These are phyloP conservation scores for Daldinia sp. DNA, from an alignment of 2,329 filamentous ascomycete genomes.

Conservation along the genomic window DNA sequence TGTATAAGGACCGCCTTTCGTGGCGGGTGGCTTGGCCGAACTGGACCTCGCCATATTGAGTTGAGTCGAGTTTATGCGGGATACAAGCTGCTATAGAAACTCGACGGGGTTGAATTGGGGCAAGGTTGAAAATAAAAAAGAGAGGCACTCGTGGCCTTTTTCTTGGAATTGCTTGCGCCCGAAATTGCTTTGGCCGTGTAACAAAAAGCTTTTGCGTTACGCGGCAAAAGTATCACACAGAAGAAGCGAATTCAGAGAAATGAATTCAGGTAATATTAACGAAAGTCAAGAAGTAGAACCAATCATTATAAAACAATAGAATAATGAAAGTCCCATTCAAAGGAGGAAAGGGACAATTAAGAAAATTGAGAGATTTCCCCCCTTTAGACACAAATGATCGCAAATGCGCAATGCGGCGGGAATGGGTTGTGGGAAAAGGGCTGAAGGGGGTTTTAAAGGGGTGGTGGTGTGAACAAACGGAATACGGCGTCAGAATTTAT, in stretches of 20 bases:
- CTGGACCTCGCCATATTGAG: slow-evolving; percentile 56
- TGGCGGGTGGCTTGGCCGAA: slow-evolving; percentile 55
- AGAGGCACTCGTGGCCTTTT: slow-evolving; percentile 47
- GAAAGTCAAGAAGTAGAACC: slow-evolving; percentile 58
- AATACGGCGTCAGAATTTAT: slow-evolving; percentile 38
- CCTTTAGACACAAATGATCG: slow-evolving; percentile 27
- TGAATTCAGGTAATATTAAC: slow-evolving; percentile 50
- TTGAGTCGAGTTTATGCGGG: neutral
- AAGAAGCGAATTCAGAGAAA: slow-evolving; percentile 41
- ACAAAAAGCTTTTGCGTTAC: slow-evolving; percentile 40
- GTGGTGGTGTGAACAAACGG: slow-evolving; percentile 9
- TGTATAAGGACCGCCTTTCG: slow-evolving; percentile 47
- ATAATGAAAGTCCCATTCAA: slow-evolving; percentile 44
- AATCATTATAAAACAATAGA: slow-evolving; percentile 56
- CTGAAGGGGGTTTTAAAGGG: slow-evolving; percentile 25
- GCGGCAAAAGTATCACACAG: slow-evolving; percentile 33
- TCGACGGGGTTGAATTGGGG: slow-evolving; percentile 19
- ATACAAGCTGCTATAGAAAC: slow-evolving; percentile 8
- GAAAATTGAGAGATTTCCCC: slow-evolving; percentile 31
- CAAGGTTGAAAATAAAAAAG: slow-evolving; percentile 32
- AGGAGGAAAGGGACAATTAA: slow-evolving; percentile 37
- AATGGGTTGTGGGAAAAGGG: slow-evolving; percentile 16
- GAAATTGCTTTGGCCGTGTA: slow-evolving; percentile 29
- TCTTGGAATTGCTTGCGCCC: slow-evolving; percentile 27
- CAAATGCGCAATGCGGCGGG: slow-evolving; percentile 27